Base-by-base conservation (phyloP, 2,329 filamentous ascomycete genomes). In the Sporothrix euskadiensis region DNA sequence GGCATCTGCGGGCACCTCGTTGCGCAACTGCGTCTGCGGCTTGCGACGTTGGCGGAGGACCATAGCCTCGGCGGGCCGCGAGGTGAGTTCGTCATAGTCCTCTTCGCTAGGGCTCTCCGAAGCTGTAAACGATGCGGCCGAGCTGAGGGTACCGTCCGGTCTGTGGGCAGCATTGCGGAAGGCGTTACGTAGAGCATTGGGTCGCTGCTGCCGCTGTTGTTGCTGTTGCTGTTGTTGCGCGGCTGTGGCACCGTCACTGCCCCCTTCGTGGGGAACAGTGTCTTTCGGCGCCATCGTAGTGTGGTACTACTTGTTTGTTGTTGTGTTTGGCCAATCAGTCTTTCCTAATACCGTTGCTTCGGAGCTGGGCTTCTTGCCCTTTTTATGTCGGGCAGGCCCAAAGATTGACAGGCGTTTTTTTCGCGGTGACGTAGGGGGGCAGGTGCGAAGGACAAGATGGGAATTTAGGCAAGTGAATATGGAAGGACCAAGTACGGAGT, bases 31-130 rank as follows among this genome's bases (percentile, higher is more conserved):
- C 19, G 69, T 75, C 9, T 69, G 71, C 1, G 52, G 54, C 39
- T 54, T 73, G 30, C 71, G 71, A 7, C 75, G 74, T 69, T 73
- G 73, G 19, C 76, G 73, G 35, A 77, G 76, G 10, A 78, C 75
- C 61, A 79, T 77, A 22, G 74, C 73, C 22, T 73, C 77, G n/a
- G 73, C 71, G 10, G 73, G 76, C 69, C 69, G 73, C 12, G 49
- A 77, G 1, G 77, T 76, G 22, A 80, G 78, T 19, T 83, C 81
- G 44, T 85, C 83, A 65, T 84, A 84, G 72, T 85, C 84, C 75
- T 85, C 84, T 71, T 84, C 84, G 52, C 83, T 85, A 1, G 83
- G 79, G 16, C 81, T 84, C 16, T 84, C 83, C 1, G 82, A 83
- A 0, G 44, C 78, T 75, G 74, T 75, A 3, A 74, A n/a, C 3